phyloP scores from a whole-genome alignment of 345 rosid genomes.

The Eucalyptus paniculata region DNA sequence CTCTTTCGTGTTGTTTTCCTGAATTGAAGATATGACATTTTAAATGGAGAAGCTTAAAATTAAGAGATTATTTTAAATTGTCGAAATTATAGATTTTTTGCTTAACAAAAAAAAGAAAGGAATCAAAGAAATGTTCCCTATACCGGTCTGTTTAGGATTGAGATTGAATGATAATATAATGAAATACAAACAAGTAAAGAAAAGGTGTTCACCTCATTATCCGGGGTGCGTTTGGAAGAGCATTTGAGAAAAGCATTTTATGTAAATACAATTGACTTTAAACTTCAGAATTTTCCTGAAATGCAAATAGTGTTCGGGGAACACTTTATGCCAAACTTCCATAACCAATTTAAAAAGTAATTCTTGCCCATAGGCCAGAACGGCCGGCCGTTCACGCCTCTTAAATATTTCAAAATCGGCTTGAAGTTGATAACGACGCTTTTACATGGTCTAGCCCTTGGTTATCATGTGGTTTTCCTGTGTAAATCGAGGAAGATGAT shows the following conservation, averaged over 20 bases:
- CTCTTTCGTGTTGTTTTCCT: too few species aligned
- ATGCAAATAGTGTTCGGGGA: background rate
- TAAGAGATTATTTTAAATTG: too few species aligned
- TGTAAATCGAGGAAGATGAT: background rate
- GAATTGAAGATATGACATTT: too few species aligned
- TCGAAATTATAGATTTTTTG: too few species aligned
- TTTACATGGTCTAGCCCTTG: background rate
- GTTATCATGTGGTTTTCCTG: background rate
- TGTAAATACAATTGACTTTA: background rate
- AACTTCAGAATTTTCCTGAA: background rate
- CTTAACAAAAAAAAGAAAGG: too few species aligned
- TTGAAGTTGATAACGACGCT: background rate
- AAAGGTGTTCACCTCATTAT: background rate
- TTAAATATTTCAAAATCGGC: background rate
- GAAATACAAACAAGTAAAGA: too few species aligned
- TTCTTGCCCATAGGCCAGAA: background rate
- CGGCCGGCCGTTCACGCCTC: background rate
- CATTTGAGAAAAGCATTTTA: background rate
- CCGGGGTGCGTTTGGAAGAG: background rate
- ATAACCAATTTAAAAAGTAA: background rate
- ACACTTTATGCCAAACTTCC: too few species aligned
- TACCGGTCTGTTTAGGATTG: background rate
- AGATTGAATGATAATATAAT: background rate
- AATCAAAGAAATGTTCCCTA: background rate
- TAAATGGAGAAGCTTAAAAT: too few species aligned